Evolutionary conservation across 805 yeast species (phyloP).

Genomic region (Spathaspora arborariae): DNA sequence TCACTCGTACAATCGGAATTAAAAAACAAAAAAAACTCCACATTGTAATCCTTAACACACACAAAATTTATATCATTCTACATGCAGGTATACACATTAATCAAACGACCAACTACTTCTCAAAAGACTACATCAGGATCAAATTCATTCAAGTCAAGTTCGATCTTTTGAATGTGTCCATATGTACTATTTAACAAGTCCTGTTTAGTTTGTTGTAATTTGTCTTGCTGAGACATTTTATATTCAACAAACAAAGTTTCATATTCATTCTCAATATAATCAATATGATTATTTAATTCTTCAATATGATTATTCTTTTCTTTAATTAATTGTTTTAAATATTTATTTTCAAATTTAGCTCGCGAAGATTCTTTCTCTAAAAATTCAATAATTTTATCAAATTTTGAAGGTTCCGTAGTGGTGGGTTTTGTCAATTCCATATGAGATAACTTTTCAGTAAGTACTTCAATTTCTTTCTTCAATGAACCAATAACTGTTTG

Average conservation of each 20-base stretch:
- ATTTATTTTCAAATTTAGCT: conserved; percentile 33
- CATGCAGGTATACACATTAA: neutral
- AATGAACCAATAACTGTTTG: conserved; percentile 24
- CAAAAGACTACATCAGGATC: conserved; percentile 10
- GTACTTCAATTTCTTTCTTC: conserved; percentile 26
- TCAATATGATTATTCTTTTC: conserved; percentile 16
- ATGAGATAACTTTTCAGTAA: conserved; percentile 20
- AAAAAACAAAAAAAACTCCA: neutral
- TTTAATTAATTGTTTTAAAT: conserved; percentile 19
- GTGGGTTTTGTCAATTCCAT: neutral
- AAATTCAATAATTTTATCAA: conserved; percentile 24
- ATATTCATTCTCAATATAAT: conserved; percentile 20
- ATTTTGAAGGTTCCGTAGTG: conserved; percentile 5
- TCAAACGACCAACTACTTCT: neutral
- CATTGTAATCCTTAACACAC: neutral
- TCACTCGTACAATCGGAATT: neutral
- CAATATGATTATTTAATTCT: conserved; percentile 22
- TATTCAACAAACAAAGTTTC: conserved; percentile 7
- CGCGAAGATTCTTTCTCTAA: conserved; percentile 28
- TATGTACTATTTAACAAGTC: conserved; percentile 8
- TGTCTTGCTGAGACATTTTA: conserved; percentile 1
- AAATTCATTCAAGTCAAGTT: conserved; percentile 12
- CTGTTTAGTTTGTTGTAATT: conserved; percentile 1
- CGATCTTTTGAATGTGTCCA: conserved; percentile 6
- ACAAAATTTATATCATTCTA: neutral